These are phyloP conservation scores for Penicillium sp. DNA, from an alignment of 2,329 filamentous ascomycete genomes.

Conservation along the genomic window DNA sequence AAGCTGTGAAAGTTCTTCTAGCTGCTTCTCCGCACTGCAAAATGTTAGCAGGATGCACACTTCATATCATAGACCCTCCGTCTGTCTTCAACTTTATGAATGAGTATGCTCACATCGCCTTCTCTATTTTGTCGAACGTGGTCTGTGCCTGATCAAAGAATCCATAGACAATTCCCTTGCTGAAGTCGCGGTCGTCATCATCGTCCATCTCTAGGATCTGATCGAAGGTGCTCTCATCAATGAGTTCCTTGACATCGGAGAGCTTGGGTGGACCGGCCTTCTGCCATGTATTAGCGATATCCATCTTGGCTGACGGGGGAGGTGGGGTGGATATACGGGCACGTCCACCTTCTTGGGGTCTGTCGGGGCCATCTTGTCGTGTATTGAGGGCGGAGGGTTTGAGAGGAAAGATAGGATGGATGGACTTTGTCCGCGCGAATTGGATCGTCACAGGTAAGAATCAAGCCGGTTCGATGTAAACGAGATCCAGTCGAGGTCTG, in stretches of 20 bases:
- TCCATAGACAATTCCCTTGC: conserved; percentile 81
- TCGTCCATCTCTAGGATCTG: conserved; percentile 99
- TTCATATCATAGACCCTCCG: neutral
- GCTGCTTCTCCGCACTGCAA: conserved; percentile 66
- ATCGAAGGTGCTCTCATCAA: conserved; percentile 81
- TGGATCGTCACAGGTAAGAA: conserved; percentile 9
- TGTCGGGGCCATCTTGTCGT: conserved; percentile 32
- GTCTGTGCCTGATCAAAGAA: conserved; percentile 91
- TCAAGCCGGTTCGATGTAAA: conserved; percentile 3
- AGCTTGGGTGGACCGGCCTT: conserved; percentile 55
- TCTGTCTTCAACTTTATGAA: too few relatives aligned
- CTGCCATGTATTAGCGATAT: conserved; percentile 33
- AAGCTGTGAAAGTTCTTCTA: conserved; percentile 76
- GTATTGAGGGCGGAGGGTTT: conserved; percentile 8
- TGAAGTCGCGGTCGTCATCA: conserved; percentile 84
- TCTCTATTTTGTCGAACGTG: conserved; percentile 85
- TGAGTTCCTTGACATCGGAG: conserved; percentile 71
- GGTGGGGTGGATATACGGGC: conserved; percentile 24
- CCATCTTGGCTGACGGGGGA: neutral
- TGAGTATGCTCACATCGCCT: conserved; percentile 70
- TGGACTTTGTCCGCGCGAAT: conserved; percentile 7
- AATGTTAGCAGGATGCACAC: neutral
- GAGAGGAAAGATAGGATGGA: neutral
- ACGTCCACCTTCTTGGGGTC: conserved; percentile 33
- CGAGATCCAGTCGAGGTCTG: neutral